Conservation (phyloP, 768 basidiomycete species). For the Kwoniella sp. region DNA sequence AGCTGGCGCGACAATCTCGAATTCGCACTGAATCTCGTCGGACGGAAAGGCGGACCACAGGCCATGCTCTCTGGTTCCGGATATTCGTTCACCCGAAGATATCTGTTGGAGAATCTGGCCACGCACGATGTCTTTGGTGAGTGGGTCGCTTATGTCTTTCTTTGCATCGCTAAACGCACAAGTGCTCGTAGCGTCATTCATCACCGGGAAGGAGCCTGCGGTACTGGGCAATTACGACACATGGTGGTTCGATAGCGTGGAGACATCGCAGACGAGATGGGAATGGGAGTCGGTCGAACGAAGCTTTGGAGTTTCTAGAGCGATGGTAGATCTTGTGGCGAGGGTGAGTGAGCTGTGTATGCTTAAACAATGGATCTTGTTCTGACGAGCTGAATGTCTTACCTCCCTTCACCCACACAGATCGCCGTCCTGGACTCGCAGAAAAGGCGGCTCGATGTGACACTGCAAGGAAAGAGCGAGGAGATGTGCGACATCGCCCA, state of each 20-base stretch:
- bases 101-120: constrained; percentile 42
- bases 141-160: no score
- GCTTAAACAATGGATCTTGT: no score
- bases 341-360: constrained; percentile 25
- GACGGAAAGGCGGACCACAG: constrained; percentile 43
- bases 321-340: constrained; percentile 41
- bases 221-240: constrained; percentile 42
- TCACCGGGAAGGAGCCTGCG: constrained; percentile 43
- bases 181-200: constrained; percentile 32
- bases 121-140: constrained; percentile 45
- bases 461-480: constrained; percentile 16
- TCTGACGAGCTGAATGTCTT: neutral
- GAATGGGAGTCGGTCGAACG: constrained; percentile 44
- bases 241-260: constrained; percentile 47
- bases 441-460: constrained; percentile 36
- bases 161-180: no score
- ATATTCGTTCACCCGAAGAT: constrained; percentile 43
- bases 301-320: constrained; percentile 35
- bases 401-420: neutral
- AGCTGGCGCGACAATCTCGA: constrained; percentile 45
- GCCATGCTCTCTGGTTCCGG: constrained; percentile 30
- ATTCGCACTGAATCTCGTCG: constrained; percentile 42
- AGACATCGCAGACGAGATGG: constrained; percentile 42
- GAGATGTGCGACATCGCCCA: constrained; percentile 36
- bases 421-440: constrained; percentile 34